phyloP scores from a whole-genome alignment of 129 eudicot species.

The Pulicaria dysenterica region DNA sequence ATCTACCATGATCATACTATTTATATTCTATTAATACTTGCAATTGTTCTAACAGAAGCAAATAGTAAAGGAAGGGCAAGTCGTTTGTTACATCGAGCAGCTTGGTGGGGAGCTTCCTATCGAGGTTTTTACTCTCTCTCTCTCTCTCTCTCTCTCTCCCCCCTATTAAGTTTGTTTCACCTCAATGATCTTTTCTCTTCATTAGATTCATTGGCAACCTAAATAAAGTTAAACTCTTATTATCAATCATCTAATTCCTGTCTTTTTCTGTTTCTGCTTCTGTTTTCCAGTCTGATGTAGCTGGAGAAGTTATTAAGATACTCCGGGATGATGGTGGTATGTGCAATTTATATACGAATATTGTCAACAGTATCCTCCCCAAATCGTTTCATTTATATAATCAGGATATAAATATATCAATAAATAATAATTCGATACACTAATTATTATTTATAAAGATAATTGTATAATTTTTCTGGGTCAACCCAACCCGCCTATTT shows the following conservation, averaged over 20 bases:
- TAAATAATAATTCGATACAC: neutral
- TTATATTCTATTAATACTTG: constrained; percentile 17
- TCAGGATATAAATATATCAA: neutral
- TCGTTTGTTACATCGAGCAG: constrained; percentile 86
- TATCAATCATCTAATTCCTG: neutral
- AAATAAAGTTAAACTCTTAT: neutral
- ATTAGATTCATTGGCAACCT: neutral
- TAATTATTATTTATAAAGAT: too few relatives aligned
- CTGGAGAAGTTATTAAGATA: constrained; percentile 85
- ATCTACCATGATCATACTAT: neutral
- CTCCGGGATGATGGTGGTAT: constrained; percentile 78
- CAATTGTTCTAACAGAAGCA: constrained; percentile 55
- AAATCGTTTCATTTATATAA: neutral
- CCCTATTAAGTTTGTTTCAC: constrained; percentile 9
- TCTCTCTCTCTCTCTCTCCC: constrained; percentile 18
- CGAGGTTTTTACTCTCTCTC: constrained; percentile 53
- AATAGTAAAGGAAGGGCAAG: constrained; percentile 84
- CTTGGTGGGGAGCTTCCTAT: constrained; percentile 76
- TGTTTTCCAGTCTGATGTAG: constrained; percentile 59
- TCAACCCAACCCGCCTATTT: neutral
- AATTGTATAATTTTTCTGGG: neutral
- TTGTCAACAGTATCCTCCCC: neutral
- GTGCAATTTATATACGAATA: constrained; percentile 16
- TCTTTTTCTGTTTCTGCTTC: neutral
- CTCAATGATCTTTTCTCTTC: neutral